Evolutionary conservation across 306 rosid genomes (phyloP).

Genomic region (Castanopsis chinensis): DNA sequence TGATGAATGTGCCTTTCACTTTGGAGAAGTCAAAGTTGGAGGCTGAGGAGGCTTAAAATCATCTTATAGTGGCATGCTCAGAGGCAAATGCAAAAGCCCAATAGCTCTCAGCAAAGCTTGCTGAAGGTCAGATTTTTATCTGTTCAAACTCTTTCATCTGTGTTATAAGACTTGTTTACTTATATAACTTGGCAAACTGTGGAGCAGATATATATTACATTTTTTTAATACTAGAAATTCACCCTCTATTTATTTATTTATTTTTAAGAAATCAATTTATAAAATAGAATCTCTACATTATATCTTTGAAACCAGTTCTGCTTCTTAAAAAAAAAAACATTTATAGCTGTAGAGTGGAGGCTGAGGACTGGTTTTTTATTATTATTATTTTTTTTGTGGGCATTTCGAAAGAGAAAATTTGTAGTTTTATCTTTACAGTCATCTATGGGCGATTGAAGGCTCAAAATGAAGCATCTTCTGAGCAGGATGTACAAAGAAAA

Average conservation of each 20-base stretch:
- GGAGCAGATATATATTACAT: neutral
- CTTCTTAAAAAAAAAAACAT: neutral
- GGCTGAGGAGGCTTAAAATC: constrained; percentile 80
- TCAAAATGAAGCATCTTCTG: constrained; percentile 68
- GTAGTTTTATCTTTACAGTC: constrained; percentile 39
- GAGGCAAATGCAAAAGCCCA: constrained; percentile 78
- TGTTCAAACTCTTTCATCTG: neutral
- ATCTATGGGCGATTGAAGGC: constrained; percentile 77
- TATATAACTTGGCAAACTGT: neutral
- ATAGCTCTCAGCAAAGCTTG: constrained; percentile 75
- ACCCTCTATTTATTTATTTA: too few species aligned
- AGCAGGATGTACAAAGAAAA: constrained; percentile 63
- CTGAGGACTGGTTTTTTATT: neutral
- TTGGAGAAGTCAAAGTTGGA: constrained; percentile 85
- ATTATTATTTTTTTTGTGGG: neutral
- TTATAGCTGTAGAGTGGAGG: neutral
- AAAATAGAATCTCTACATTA: neutral
- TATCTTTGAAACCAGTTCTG: constrained; percentile 1
- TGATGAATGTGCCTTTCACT: constrained; percentile 97
- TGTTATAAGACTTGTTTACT: neutral
- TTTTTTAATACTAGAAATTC: neutral
- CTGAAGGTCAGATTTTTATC: constrained; percentile 61
- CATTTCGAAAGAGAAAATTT: neutral
- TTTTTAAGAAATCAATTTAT: neutral
- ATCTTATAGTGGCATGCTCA: constrained; percentile 56